Evolutionary conservation across 1,284 basidiomycete genomes (phyloP).

Genomic region (Exobasidium cylindrosporum): DNA sequence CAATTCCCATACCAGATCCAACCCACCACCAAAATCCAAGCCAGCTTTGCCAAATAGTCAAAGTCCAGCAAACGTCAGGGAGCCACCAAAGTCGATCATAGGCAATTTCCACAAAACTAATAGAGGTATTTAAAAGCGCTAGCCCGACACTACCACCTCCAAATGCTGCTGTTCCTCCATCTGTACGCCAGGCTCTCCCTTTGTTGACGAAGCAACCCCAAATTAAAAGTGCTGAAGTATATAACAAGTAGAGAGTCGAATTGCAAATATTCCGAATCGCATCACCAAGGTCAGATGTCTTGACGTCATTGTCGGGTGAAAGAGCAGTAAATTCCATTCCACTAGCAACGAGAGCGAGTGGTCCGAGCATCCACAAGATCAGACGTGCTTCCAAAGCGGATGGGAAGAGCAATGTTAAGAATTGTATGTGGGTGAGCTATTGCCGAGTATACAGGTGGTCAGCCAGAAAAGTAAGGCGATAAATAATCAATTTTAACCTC

Average conservation of each 20-base stretch:
- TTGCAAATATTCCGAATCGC: constrained; percentile 92
- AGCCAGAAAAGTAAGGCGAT: constrained; percentile 5
- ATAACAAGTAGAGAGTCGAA: constrained; percentile 87
- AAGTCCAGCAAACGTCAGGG: constrained; percentile 46
- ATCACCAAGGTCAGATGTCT: constrained; percentile 66
- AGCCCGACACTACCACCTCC: constrained; percentile 61
- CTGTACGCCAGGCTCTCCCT: constrained; percentile 82
- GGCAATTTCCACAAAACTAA: constrained; percentile 51
- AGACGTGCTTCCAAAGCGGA: constrained; percentile 84
- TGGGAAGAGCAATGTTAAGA: constrained; percentile 90
- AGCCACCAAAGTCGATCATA: constrained; percentile 54
- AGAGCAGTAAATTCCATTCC: constrained; percentile 81
- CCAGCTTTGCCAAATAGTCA: constrained; percentile 55
- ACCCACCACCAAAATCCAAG: constrained; percentile 56
- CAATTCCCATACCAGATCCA: constrained; percentile 54
- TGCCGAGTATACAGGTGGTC: constrained; percentile 57
- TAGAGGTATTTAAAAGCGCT: constrained; percentile 46
- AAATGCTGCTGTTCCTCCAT: constrained; percentile 89
- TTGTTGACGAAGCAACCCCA: constrained; percentile 92
- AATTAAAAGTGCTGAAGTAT: constrained; percentile 80
- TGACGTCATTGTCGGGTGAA: constrained; percentile 55
- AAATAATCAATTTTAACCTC: background rate
- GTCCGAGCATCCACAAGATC: constrained; percentile 81
- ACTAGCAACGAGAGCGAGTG: constrained; percentile 79
- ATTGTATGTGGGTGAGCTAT: constrained; percentile 88